These are phyloP conservation scores for Tricholoma sp. DNA, from an alignment of 768 basidiomycete species.

Conservation along the genomic window DNA sequence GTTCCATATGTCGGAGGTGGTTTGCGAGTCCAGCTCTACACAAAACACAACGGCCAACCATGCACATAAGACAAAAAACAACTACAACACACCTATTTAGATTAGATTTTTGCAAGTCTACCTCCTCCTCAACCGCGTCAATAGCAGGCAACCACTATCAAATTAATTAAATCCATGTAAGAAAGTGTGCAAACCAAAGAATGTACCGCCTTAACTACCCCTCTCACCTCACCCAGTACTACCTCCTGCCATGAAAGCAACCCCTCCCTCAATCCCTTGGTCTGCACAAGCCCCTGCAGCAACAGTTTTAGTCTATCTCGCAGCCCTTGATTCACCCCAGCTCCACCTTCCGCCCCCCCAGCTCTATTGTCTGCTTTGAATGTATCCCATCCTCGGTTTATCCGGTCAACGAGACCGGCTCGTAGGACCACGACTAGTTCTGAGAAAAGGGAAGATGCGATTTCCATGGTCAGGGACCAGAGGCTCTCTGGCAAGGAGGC, in stretches of 20 bases:
- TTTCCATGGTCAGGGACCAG: conserved; percentile 62
- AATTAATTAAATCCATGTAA: neutral
- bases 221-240: conserved; percentile 55
- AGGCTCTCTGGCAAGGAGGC: conserved; percentile 71
- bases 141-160: conserved; percentile 56
- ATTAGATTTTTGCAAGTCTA: conserved; percentile 13
- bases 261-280: conserved; percentile 65
- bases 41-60: neutral
- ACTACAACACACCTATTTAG: conserved; percentile 7
- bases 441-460: conserved; percentile 67
- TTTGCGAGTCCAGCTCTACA: conserved; percentile 40
- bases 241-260: conserved; percentile 66
- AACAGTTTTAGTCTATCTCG: conserved; percentile 67
- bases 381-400: conserved; percentile 17
- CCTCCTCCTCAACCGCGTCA: conserved; percentile 48
- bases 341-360: no score
- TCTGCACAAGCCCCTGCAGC: conserved; percentile 71
- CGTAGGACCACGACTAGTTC: conserved; percentile 73
- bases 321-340: conserved; percentile 38
- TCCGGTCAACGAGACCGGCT: conserved; percentile 57
- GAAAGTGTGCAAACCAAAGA: neutral
- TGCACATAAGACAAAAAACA: neutral
- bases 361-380: neutral
- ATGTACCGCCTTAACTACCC: conserved; percentile 56
- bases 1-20: conserved; percentile 61